These are phyloP conservation scores for Spiraea crenata DNA, from an alignment of 331 rosid species.

Conservation along the genomic window DNA sequence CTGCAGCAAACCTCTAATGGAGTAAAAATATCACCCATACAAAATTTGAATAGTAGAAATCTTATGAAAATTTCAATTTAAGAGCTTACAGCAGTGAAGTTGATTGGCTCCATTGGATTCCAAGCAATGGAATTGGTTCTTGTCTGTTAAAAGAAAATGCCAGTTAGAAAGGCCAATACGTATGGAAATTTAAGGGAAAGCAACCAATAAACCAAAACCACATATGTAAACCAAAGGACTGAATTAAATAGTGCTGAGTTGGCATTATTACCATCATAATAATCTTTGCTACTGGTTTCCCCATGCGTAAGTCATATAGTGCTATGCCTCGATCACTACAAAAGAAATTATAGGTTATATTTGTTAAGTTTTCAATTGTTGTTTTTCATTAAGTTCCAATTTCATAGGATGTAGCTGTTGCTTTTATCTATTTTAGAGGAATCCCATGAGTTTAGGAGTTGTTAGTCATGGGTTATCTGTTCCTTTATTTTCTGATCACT, in stretches of 20 bases:
- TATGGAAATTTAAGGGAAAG: background rate
- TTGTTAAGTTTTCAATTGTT: too few species aligned
- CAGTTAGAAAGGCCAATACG: slow-evolving; percentile 33
- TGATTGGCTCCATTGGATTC: slow-evolving; percentile 98
- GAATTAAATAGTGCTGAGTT: background rate
- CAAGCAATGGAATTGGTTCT: slow-evolving; percentile 80
- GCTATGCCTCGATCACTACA: slow-evolving; percentile 82
- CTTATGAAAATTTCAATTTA: slow-evolving; percentile 12
- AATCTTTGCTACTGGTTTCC: slow-evolving; percentile 56
- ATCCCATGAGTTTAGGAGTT: too few species aligned
- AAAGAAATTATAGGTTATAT: slow-evolving; percentile 8
- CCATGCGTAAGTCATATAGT: slow-evolving; percentile 75
- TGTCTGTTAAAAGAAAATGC: slow-evolving; percentile 54
- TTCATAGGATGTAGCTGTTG: too few species aligned
- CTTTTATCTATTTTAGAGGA: too few species aligned
- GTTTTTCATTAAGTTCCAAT: too few species aligned
- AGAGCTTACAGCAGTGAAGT: slow-evolving; percentile 87
- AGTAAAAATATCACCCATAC: slow-evolving; percentile 4
- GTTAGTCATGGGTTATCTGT: too few species aligned
- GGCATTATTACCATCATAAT: slow-evolving; percentile 66
- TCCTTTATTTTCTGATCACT: too few species aligned
- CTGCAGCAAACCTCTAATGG: background rate
- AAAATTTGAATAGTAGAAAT: background rate
- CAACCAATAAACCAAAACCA: background rate
- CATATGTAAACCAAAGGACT: slow-evolving; percentile 2